Evolutionary conservation across 129 eudicot species (phyloP), one percentile per base, ranked within the genome.

Genomic region (Gnaphalium uliginosum): DNA sequence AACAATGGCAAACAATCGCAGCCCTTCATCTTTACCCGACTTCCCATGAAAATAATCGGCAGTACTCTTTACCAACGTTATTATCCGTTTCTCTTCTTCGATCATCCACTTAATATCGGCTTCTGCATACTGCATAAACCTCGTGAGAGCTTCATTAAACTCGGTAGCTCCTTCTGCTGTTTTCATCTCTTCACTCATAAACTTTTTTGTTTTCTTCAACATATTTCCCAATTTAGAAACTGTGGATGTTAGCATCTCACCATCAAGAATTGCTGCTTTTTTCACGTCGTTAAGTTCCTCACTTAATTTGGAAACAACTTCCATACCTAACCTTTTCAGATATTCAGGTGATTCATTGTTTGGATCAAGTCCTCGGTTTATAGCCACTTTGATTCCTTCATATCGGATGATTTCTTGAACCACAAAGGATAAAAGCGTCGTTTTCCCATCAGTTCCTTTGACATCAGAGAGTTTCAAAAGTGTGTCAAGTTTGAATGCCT

Each of bases 401-500:
- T 92, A 75, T 27, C 91, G 86, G 32, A 90, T 88, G 8, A 93
- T 93, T 74, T 93, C 98, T 25, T 83, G 92, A 71, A 93, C 91
- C 8, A 93, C 96, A 66, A 93, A 93, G 65, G 92, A 92, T 33
- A 93, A 69, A 7, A 93, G 92, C n/a, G 98, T 93, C 50, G 96
- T 93, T 72, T 93, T 90, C 41, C 96, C 98, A 51, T 90, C 96
- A 0, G 87, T 82, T 13, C 96, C 98, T 73, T 93, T 93, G 17
- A 93, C 96, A 74, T 93, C 96, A 5, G 94, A 84, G 8, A 93
- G 82, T 75, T 93, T 93, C 29, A 90, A 79, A 65, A 93, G 96
- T 11, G 98, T 93, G 71, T 93, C 98, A 56, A 93, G 96, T 80
- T 86, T 93, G 83, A 93, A 93, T 14, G 96, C 98, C 66, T 85